A percentile compares a stretch with the other conserved stretches of the same genome.
phyloP scores from a whole-genome alignment of 768 basidiomycete species.

The Lentinula boryana region DNA sequence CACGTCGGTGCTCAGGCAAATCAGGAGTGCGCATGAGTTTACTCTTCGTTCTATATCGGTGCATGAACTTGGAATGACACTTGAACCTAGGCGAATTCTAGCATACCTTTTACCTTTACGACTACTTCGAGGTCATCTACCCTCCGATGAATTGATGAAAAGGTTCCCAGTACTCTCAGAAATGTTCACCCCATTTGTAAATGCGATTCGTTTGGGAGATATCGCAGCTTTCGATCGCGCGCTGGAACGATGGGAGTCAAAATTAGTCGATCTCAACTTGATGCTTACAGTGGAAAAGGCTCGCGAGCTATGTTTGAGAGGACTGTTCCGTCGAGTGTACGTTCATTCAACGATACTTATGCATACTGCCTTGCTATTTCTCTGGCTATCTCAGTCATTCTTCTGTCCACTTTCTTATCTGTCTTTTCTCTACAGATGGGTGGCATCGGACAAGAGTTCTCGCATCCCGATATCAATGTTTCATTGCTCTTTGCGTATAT shows the following conservation, averaged over 20 bases:
- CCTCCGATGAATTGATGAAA: slow-evolving; percentile 61
- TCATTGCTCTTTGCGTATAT: slow-evolving; percentile 65
- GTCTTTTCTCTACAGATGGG: slow-evolving; percentile 53
- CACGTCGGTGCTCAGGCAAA: slow-evolving; percentile 64
- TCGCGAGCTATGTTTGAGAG: slow-evolving; percentile 79
- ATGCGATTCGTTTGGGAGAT: slow-evolving; percentile 73
- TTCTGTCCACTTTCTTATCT: too few species aligned
- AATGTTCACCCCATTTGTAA: slow-evolving; percentile 76
- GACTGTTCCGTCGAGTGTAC: slow-evolving; percentile 74
- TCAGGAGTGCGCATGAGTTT: slow-evolving; percentile 59
- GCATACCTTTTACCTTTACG: slow-evolving; percentile 88
- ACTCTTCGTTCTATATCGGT: not conserved
- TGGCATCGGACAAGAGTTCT: slow-evolving; percentile 63
- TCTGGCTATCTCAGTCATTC: too few species aligned
- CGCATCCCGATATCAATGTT: slow-evolving; percentile 81
- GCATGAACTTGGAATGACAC: not conserved
- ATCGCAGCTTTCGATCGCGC: slow-evolving; percentile 76
- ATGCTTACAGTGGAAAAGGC: slow-evolving; percentile 87
- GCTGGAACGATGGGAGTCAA: slow-evolving; percentile 61
- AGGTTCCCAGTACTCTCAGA: slow-evolving; percentile 69
- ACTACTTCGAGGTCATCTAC: slow-evolving; percentile 82
- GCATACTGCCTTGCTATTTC: not conserved
- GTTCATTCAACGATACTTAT: slow-evolving; percentile 18
- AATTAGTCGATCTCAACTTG: slow-evolving; percentile 80
- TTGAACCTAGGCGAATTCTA: slow-evolving; percentile 66